A percentile compares a stretch with the other conserved stretches of the same genome.
These are phyloP conservation scores for Phaffomyces opuntiae DNA, from an alignment of 805 yeast genomes.

Conservation along the genomic window DNA sequence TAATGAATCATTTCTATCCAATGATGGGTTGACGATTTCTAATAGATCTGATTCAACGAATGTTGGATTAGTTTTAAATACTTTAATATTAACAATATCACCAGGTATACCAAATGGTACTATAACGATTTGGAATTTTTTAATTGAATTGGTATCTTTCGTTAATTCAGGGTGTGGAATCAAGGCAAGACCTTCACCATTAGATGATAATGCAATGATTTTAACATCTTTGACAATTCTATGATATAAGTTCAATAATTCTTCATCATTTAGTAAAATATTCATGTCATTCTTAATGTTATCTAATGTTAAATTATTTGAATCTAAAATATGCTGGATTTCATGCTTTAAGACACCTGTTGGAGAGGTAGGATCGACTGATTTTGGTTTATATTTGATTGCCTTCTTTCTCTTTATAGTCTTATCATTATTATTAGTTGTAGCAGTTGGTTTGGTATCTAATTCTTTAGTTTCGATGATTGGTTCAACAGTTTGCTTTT, in stretches of 20 bases:
- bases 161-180: conserved; percentile 47
- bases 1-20: conserved; percentile 44
- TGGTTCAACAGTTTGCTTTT: conserved; percentile 6
- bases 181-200: conserved; percentile 83
- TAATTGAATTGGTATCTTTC: background rate
- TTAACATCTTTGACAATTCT: conserved; percentile 51
- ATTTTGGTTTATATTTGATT: conserved; percentile 54
- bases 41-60: conserved; percentile 73
- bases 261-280: conserved; percentile 53
- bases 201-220: conserved; percentile 56
- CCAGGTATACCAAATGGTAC: conserved; percentile 90
- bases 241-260: conserved; percentile 41
- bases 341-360: conserved; percentile 73
- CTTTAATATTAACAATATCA: conserved; percentile 61
- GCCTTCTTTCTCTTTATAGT: conserved; percentile 15
- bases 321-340: conserved; percentile 49
- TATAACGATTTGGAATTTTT: conserved; percentile 51
- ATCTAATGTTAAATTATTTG: conserved; percentile 34
- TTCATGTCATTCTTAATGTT: conserved; percentile 61
- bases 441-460: background rate
- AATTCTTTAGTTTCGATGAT: conserved; percentile 1
- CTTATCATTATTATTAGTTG: background rate
- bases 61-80: conserved; percentile 71
- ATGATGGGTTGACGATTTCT: conserved; percentile 37
- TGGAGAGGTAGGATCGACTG: conserved; percentile 71